Base-by-base conservation (phyloP, 345 rosid species). In the Eutrema heterophyllum region DNA sequence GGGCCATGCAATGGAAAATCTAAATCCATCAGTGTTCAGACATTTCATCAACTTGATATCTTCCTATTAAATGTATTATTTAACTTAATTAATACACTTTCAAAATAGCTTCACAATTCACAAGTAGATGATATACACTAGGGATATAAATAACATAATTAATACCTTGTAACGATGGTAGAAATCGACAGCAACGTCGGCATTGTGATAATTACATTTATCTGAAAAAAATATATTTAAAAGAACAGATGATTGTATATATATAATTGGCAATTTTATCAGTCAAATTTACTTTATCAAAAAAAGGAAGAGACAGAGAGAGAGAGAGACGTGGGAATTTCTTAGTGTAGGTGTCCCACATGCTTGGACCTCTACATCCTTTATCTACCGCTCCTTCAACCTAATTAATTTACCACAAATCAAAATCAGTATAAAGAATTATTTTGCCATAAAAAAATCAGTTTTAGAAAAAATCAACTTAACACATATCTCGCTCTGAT, bases 1-100 rank as follows among this genome's bases (percentile, higher is more conserved):
- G 2, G 89, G 65, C 91, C 91, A 85, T 9, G 89, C 67, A 41
- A 87, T 85, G 10, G 89, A 87, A 60, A 87, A 72, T 75, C 86
- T 77, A 39, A 78, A 85, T 16, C 82, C 89, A 75, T 87, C 89
- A 15, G 81, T 69, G 15, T 82, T 82, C 54, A 85, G 77, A 43
- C 81, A 46, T 75, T 87, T 87, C 81, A 83, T 82, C 43, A 83
- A 76, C 65, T 79, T 16, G 15, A 85, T 79, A 78, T 87, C 91
- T 64, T 82, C 89, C 89, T 87, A 39, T 68, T 9, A 32, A 45
- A 46, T 52, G 33, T 24, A 44, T 10, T 21, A 2, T 18, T 38
- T 11, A 38, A 21, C 24, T 21, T 21, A 38, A 21, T 21, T 43
- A 68, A 12, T 18, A n/a, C 5, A 60, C 5, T 36, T 27, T 50